A percentile compares a stretch with the other conserved stretches of the same genome.
Conservation (phyloP, 306 rosid species). For the Vigna reflexopilosa region DNA sequence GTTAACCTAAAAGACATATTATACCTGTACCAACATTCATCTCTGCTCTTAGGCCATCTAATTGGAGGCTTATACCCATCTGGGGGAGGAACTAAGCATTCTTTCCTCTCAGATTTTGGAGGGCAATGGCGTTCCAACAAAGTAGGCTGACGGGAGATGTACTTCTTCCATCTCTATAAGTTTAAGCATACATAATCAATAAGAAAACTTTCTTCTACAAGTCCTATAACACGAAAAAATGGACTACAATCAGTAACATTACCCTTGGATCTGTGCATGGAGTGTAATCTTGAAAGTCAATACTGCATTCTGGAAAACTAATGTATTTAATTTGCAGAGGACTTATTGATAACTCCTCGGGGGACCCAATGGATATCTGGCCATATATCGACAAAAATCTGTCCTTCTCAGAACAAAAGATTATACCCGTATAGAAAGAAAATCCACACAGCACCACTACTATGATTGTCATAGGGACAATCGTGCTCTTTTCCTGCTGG, state of each 20-base stretch:
- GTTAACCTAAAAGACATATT: neutral
- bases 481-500: constrained; percentile 62
- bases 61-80: constrained; percentile 90
- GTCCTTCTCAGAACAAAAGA: constrained; percentile 73
- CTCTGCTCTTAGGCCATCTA: constrained; percentile 95
- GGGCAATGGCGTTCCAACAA: constrained; percentile 98
- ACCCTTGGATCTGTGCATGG: constrained; percentile 99
- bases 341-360: constrained; percentile 50
- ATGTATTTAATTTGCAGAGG: constrained; percentile 65
- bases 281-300: constrained; percentile 86
- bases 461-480: constrained; percentile 62
- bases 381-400: constrained; percentile 40
- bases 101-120: constrained; percentile 78
- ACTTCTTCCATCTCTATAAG: constrained; percentile 90
- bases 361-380: constrained; percentile 49
- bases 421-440: constrained; percentile 90
- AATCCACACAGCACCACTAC: constrained; percentile 77
- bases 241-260: constrained; percentile 28
- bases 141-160: constrained; percentile 71
- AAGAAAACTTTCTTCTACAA: constrained; percentile 25
- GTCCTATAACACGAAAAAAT: constrained; percentile 25
- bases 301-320: constrained; percentile 70
- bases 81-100: constrained; percentile 94
- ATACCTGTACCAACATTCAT: constrained; percentile 99
- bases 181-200: constrained; percentile 42